These are phyloP conservation scores for Metarhizium brunneum DNA, from an alignment of 2,329 filamentous ascomycete genomes.

Conservation along the genomic window DNA sequence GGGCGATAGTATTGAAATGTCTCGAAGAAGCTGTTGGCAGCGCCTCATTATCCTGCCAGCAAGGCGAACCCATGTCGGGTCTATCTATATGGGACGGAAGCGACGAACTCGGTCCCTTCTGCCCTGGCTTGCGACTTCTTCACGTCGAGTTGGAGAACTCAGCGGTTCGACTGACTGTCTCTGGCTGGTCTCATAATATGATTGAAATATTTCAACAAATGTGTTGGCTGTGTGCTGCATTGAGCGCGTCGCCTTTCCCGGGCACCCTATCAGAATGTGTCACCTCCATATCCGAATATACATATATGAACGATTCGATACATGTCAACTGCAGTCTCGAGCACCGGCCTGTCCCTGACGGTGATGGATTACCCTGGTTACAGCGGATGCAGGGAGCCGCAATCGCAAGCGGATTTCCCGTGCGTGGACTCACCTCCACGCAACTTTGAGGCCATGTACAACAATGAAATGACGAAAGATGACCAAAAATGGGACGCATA, in stretches of 20 bases:
- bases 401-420: constrained; percentile 25
- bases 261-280: constrained; percentile 20
- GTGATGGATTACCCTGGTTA: constrained; percentile 18
- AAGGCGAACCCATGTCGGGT: constrained; percentile 18
- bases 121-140: constrained; percentile 22
- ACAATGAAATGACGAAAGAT: neutral
- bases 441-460: constrained; percentile 1
- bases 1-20: constrained; percentile 19
- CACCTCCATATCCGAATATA: constrained; percentile 22
- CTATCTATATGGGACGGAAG: constrained; percentile 28
- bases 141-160: constrained; percentile 26
- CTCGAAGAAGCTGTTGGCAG: constrained; percentile 22
- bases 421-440: constrained; percentile 7
- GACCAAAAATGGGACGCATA: neutral
- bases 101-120: constrained; percentile 15
- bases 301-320: constrained; percentile 22
- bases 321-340: constrained; percentile 24
- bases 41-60: constrained; percentile 15
- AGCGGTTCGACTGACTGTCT: constrained; percentile 21
- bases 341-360: constrained; percentile 20
- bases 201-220: constrained; percentile 27
- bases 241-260: constrained; percentile 25
- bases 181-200: constrained; percentile 24
- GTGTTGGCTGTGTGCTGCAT: constrained; percentile 26
- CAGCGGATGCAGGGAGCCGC: constrained; percentile 20